phyloP scores from a whole-genome alignment of 208 protist genomes.

The Trypanosomatidae sp. region DNA sequence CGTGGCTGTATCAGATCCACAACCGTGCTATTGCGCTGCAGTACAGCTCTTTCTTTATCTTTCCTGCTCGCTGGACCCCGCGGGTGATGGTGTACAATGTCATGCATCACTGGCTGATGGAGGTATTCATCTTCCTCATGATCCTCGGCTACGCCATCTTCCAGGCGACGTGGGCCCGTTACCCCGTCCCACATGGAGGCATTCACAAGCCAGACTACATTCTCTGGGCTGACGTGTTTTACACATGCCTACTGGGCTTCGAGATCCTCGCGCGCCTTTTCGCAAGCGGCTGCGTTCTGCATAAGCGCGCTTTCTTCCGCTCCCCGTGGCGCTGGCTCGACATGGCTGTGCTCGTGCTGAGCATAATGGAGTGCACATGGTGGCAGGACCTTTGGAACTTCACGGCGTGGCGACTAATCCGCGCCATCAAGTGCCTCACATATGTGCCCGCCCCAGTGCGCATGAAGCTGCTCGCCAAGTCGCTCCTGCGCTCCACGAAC shows the following conservation, averaged over 20 bases:
- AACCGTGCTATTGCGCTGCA: slow-evolving; percentile 70
- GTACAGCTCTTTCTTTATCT: slow-evolving; percentile 86
- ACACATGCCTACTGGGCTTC: slow-evolving; percentile 75
- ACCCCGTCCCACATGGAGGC: slow-evolving; percentile 34
- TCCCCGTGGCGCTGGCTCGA: slow-evolving; percentile 94
- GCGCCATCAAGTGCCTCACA: slow-evolving; percentile 79
- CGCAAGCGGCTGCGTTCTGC: slow-evolving; percentile 75
- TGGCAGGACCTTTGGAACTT: slow-evolving; percentile 83
- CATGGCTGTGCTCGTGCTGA: slow-evolving; percentile 80
- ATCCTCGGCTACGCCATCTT: slow-evolving; percentile 89
- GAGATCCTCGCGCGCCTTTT: slow-evolving; percentile 87
- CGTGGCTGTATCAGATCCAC: slow-evolving; percentile 85
- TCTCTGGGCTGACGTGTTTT: slow-evolving; percentile 88
- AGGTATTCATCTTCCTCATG: slow-evolving; percentile 68
- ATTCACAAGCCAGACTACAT: slow-evolving; percentile 65
- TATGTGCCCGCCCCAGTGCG: slow-evolving; percentile 74
- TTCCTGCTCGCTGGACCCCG: slow-evolving; percentile 77
- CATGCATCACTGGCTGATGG: slow-evolving; percentile 88
- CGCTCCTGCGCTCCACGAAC: slow-evolving; percentile 82
- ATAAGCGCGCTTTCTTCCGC: slow-evolving; percentile 82
- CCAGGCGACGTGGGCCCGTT: slow-evolving; percentile 76
- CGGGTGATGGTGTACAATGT: slow-evolving; percentile 91
- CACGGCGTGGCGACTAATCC: slow-evolving; percentile 84
- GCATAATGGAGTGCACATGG: slow-evolving; percentile 74
- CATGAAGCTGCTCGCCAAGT: slow-evolving; percentile 86